Evolutionary conservation across 805 yeast species (phyloP).

Genomic region (Candida fluviatilis): DNA sequence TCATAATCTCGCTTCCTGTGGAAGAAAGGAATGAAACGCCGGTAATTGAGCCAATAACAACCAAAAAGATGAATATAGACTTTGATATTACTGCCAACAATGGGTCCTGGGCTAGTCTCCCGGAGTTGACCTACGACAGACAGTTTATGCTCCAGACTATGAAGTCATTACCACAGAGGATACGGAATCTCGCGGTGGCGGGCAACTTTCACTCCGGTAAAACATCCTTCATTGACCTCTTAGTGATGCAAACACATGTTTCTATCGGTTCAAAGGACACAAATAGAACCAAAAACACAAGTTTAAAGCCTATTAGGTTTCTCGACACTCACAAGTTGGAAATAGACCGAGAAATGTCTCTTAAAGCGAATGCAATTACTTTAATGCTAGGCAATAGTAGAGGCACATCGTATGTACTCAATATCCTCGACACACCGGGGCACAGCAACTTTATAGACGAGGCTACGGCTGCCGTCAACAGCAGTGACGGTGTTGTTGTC

Average conservation of each 20-base stretch:
- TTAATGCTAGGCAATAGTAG: slow-evolving; percentile 51
- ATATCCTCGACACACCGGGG: slow-evolving; percentile 87
- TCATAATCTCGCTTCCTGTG: slow-evolving; percentile 15
- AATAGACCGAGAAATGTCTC: slow-evolving; percentile 62
- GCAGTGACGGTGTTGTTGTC: slow-evolving; percentile 62
- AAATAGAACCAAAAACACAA: slow-evolving; percentile 16
- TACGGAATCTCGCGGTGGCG: slow-evolving; percentile 71
- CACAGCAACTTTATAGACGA: slow-evolving; percentile 85
- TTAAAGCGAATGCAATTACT: slow-evolving; percentile 60
- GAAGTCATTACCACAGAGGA: slow-evolving; percentile 50
- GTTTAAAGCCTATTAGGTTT: slow-evolving; percentile 51
- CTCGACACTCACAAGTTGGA: slow-evolving; percentile 73
- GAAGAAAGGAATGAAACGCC: slow-evolving; percentile 49
- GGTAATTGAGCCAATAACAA: slow-evolving; percentile 50
- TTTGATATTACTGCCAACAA: slow-evolving; percentile 8
- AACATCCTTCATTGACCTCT: slow-evolving; percentile 67
- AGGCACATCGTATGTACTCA: slow-evolving; percentile 52
- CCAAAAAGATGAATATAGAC: slow-evolving; percentile 43
- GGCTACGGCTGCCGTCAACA: slow-evolving; percentile 48
- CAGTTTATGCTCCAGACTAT: slow-evolving; percentile 54
- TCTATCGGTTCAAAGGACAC: slow-evolving; percentile 19
- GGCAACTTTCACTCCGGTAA: slow-evolving; percentile 87
- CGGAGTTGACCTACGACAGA: slow-evolving; percentile 57
- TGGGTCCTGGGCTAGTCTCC: slow-evolving; percentile 35
- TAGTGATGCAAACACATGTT: slow-evolving; percentile 64